Evolutionary conservation across 345 rosid species (phyloP).

Genomic region (Eucalyptus cloeziana): DNA sequence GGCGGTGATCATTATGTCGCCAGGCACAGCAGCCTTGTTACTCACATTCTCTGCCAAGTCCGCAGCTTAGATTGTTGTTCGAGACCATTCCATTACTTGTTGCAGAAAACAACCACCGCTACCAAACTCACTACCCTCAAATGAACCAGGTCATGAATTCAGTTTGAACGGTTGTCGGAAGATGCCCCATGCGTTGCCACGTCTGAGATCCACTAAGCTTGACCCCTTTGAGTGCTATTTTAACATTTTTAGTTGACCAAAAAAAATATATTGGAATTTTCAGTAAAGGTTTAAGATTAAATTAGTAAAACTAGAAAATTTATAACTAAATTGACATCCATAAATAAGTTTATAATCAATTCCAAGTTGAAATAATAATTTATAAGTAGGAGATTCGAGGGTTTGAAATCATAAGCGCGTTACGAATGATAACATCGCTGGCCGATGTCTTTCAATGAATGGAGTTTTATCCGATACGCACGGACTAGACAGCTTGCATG

Average conservation of each 20-base stretch:
- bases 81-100: not conserved
- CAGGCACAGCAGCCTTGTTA: not conserved
- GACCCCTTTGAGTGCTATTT: not conserved
- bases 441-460: not conserved
- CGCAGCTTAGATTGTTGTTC: not conserved
- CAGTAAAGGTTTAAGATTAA: fast-evolving
- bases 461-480: not conserved
- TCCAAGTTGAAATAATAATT: fast-evolving
- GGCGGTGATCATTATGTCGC: not conserved
- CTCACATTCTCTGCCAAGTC: not conserved
- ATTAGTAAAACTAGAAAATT: fast-evolving
- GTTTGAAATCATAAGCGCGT: not conserved
- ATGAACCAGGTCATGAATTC: not conserved
- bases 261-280: not conserved
- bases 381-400: not conserved
- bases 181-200: not conserved
- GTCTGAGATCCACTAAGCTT: not conserved
- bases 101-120: not conserved
- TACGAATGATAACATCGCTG: not conserved
- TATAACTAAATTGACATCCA: not conserved
- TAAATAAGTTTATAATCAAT: not conserved
- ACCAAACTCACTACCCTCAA: not conserved
- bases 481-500: not conserved
- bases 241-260: not conserved
- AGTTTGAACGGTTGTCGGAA: not conserved